Conservation (phyloP, 2,329 filamentous ascomycete species). For the Diplocarpon rosae region DNA sequence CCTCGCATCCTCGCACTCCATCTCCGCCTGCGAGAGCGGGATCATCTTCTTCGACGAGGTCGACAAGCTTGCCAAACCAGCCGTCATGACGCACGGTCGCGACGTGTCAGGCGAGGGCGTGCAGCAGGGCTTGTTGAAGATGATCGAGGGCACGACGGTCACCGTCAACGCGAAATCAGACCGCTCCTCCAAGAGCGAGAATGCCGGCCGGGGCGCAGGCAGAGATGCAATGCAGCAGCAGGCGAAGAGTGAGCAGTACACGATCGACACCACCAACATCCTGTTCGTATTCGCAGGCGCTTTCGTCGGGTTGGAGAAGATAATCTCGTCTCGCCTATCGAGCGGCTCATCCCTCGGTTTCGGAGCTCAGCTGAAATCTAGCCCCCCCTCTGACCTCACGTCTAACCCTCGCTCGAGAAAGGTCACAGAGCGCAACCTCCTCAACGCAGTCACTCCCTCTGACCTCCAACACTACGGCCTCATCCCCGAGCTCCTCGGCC, state of each 20-base stretch:
- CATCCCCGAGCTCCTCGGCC: constrained; percentile 92
- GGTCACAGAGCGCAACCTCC: neutral
- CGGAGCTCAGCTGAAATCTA: constrained; percentile 61
- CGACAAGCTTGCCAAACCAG: constrained; percentile 88
- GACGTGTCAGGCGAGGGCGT: constrained; percentile 95
- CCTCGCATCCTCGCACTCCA: constrained; percentile 81
- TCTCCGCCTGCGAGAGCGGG: constrained; percentile 73
- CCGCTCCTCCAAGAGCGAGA: constrained; percentile 18
- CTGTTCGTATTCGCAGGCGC: constrained; percentile 95
- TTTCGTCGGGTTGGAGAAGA: constrained; percentile 85
- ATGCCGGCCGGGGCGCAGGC: constrained; percentile 19
- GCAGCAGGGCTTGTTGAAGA: constrained; percentile 88
- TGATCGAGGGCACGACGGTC: constrained; percentile 90
- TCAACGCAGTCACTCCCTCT: constrained; percentile 53
- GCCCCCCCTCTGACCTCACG: constrained; percentile 34
- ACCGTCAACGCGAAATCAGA: constrained; percentile 83
- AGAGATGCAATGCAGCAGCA: constrained; percentile 11
- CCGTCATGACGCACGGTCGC: constrained; percentile 65
- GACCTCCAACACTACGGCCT: constrained; percentile 81
- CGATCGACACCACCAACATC: constrained; percentile 89
- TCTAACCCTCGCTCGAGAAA: neutral
- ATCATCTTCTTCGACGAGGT: constrained; percentile 96
- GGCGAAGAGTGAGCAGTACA: constrained; percentile 39
- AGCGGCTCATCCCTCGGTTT: constrained; percentile 80
- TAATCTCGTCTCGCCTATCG: constrained; percentile 75